These are phyloP conservation scores for Toxicodendron radicans DNA, from an alignment of 345 rosid genomes.

Conservation along the genomic window DNA sequence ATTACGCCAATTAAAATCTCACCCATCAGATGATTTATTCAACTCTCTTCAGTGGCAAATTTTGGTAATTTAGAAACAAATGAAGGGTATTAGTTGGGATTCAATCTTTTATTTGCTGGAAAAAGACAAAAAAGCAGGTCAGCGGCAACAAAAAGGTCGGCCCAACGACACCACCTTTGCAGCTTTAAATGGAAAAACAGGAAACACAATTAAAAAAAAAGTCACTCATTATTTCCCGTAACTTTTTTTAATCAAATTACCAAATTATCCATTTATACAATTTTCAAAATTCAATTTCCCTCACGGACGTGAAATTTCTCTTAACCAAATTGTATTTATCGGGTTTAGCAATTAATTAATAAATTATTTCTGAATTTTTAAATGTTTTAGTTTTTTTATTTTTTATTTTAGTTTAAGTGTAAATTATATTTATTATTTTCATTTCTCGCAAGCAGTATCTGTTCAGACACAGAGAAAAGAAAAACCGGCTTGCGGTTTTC, in stretches of 20 bases:
- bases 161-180: slow-evolving; percentile 22
- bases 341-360: slow-evolving; percentile 52
- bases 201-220: slow-evolving; percentile 11
- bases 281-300: slow-evolving; percentile 42
- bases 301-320: slow-evolving; percentile 66
- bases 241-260: slow-evolving; percentile 28
- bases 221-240: slow-evolving; percentile 9
- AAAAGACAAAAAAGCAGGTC: slow-evolving; percentile 46
- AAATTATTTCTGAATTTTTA: slow-evolving; percentile 11
- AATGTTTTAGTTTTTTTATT: slow-evolving; percentile 8
- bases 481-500: slow-evolving; percentile 31
- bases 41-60: slow-evolving; percentile 27
- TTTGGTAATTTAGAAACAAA: slow-evolving; percentile 9
- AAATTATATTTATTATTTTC: slow-evolving; percentile 7
- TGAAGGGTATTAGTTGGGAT: slow-evolving; percentile 6
- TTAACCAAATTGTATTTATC: slow-evolving; percentile 56
- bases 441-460: slow-evolving; percentile 3
- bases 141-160: slow-evolving; percentile 39
- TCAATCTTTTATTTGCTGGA: not conserved
- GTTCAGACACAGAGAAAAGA: slow-evolving; percentile 27
- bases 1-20: not conserved
- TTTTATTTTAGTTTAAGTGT: not conserved
- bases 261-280: slow-evolving; percentile 20
- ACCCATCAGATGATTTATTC: not conserved
- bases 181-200: slow-evolving; percentile 33